phyloP scores from a whole-genome alignment of 1,139 yeast species.

The Candida neerlandica region DNA sequence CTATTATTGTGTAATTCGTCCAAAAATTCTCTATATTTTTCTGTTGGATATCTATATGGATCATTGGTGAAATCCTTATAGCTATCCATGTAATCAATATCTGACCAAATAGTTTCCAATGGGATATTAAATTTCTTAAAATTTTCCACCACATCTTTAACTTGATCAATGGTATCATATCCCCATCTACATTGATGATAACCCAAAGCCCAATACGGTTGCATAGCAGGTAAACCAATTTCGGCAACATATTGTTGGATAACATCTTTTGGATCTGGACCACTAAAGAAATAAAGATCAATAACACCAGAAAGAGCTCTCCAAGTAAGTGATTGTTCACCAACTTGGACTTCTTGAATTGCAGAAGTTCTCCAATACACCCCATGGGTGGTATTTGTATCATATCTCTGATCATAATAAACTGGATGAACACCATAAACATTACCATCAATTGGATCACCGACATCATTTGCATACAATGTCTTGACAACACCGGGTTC shows the following conservation, averaged over 20 bases:
- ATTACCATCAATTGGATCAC: slow-evolving; percentile 26
- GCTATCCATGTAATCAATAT: slow-evolving; percentile 29
- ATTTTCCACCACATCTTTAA: slow-evolving; percentile 21
- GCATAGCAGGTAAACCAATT: slow-evolving; percentile 25
- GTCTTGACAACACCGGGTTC: slow-evolving; percentile 31
- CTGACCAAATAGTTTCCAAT: slow-evolving; percentile 27
- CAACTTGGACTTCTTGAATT: slow-evolving; percentile 24
- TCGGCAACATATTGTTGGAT: slow-evolving; percentile 28
- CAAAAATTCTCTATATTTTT: slow-evolving; percentile 22
- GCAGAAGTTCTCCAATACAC: slow-evolving; percentile 29
- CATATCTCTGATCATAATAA: slow-evolving; percentile 24
- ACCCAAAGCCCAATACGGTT: slow-evolving; percentile 28
- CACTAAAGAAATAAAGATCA: slow-evolving; percentile 35
- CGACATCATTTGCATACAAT: slow-evolving; percentile 25
- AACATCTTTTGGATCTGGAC: slow-evolving; percentile 32
- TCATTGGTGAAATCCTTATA: slow-evolving; percentile 33
- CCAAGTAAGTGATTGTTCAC: slow-evolving; percentile 27
- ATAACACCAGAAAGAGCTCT: slow-evolving; percentile 30
- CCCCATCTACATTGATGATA: slow-evolving; percentile 30
- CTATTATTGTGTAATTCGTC: slow-evolving; percentile 24
- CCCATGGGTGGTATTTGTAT: slow-evolving; percentile 24
- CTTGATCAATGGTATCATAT: slow-evolving; percentile 19
- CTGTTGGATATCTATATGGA: slow-evolving; percentile 26
- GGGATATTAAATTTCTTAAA: slow-evolving; percentile 24
- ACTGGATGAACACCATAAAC: slow-evolving; percentile 29